Evolutionary conservation across 2,329 filamentous ascomycete genomes (phyloP).

Genomic region (Aspergillus vadensis): DNA sequence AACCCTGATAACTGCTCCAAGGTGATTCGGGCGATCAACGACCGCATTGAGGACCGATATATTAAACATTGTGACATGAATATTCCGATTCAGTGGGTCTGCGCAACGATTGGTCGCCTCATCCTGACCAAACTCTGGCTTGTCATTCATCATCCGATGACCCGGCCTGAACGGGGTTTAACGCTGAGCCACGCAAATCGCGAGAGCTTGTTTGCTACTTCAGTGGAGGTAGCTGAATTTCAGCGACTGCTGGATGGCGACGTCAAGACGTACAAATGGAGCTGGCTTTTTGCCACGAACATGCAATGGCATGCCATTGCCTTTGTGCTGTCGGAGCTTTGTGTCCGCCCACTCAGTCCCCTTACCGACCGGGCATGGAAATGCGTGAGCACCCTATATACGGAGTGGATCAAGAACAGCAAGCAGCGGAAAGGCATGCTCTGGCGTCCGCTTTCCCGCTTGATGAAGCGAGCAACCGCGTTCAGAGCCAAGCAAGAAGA

Average conservation of each 20-base stretch:
- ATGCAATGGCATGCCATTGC: conserved; percentile 64
- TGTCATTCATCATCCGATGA: conserved; percentile 72
- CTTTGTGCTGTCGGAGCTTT: conserved; percentile 58
- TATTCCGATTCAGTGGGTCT: conserved; percentile 66
- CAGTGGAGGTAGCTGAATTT: conserved; percentile 74
- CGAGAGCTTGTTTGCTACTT: conserved; percentile 70
- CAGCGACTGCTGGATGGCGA: conserved; percentile 67
- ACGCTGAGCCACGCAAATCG: conserved; percentile 63
- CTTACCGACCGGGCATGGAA: conserved; percentile 63
- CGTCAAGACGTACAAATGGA: conserved; percentile 62
- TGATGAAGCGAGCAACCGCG: conserved; percentile 61
- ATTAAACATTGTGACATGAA: conserved; percentile 54
- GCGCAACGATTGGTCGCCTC: conserved; percentile 67
- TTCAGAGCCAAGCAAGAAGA: conserved; percentile 54
- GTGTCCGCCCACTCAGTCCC: conserved; percentile 57
- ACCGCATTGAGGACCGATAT: conserved; percentile 58
- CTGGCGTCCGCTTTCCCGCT: conserved; percentile 64
- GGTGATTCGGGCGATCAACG: conserved; percentile 56
- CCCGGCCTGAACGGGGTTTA: conserved; percentile 58
- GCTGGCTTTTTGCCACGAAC: conserved; percentile 66
- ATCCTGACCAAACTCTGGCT: conserved; percentile 79
- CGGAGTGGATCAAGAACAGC: conserved; percentile 36
- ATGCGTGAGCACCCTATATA: conserved; percentile 53
- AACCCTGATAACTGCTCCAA: conserved; percentile 42
- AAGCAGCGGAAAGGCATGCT: conserved; percentile 57